phyloP scores from a whole-genome alignment of 805 yeast genomes.

The Sungouiella blattae region DNA sequence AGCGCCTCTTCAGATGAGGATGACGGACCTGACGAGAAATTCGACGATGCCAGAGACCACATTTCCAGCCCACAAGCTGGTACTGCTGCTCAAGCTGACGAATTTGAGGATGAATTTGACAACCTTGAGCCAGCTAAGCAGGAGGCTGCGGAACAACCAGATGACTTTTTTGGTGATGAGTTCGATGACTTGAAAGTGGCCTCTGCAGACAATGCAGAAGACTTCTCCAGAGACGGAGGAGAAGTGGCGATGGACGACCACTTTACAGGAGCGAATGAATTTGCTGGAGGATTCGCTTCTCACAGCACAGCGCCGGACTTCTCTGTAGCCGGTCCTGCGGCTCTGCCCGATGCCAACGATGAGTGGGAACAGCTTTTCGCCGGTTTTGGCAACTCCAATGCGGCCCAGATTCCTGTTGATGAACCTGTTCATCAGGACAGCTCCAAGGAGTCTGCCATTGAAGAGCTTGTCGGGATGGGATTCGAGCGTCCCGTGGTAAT shows the following conservation, averaged over 20 bases:
- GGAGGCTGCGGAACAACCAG: slow-evolving; percentile 10
- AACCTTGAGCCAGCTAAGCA: slow-evolving; percentile 34
- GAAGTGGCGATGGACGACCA: slow-evolving; percentile 34
- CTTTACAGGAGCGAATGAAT: slow-evolving; percentile 28
- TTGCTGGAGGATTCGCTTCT: slow-evolving; percentile 12
- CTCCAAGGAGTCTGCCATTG: slow-evolving; percentile 57
- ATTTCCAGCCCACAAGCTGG: slow-evolving; percentile 3
- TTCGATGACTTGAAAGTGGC: slow-evolving; percentile 37
- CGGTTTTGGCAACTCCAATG: slow-evolving; percentile 62
- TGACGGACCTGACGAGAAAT: slow-evolving; percentile 21
- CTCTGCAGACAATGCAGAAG: slow-evolving; percentile 27
- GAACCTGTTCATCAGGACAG: slow-evolving; percentile 10
- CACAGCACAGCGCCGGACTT: slow-evolving; percentile 10
- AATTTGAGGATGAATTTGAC: slow-evolving; percentile 27
- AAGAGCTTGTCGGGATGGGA: slow-evolving; percentile 88
- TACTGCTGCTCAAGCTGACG: slow-evolving; percentile 21
- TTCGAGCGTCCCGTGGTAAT: slow-evolving; percentile 63
- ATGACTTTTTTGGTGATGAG: slow-evolving; percentile 36
- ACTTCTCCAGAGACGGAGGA: slow-evolving; percentile 19
- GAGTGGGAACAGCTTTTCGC: slow-evolving; percentile 96
- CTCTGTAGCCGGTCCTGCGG: slow-evolving; percentile 4
- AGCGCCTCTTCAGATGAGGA: slow-evolving; percentile 44
- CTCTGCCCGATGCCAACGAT: slow-evolving; percentile 49
- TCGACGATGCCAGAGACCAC: slow-evolving; percentile 36
- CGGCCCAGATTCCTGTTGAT: slow-evolving; percentile 1